Evolutionary conservation across 2,329 filamentous ascomycete genomes (phyloP).

Genomic region (Xenoacremonium recifei): DNA sequence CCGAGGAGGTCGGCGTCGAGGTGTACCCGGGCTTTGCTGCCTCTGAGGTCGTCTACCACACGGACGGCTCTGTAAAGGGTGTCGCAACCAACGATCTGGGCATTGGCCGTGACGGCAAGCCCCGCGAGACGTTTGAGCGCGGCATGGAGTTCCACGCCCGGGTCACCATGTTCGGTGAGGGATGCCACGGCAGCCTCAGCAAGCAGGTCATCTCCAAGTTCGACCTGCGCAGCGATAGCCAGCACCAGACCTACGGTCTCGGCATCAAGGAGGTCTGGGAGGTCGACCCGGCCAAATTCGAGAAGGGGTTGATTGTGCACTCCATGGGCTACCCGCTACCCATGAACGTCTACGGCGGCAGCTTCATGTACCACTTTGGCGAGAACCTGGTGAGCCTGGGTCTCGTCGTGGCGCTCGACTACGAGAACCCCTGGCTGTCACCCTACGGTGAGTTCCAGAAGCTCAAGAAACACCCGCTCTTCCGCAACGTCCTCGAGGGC

Average conservation of each 20-base stretch:
- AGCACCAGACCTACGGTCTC: conserved; percentile 92
- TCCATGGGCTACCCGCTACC: conserved; percentile 91
- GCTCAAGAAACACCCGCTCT: conserved; percentile 96
- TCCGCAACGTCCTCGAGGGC: conserved; percentile 81
- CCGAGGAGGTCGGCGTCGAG: conserved; percentile 95
- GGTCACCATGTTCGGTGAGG: conserved; percentile 89
- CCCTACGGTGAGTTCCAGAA: conserved; percentile 97
- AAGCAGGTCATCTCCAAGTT: conserved; percentile 96
- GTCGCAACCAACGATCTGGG: conserved; percentile 96
- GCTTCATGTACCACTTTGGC: conserved; percentile 99
- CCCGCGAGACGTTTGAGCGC: conserved; percentile 88
- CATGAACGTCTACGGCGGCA: conserved; percentile 88
- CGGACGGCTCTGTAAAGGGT: conserved; percentile 85
- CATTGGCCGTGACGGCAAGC: conserved; percentile 74
- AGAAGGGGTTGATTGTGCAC: conserved; percentile 81
- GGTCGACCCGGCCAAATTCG: conserved; percentile 87
- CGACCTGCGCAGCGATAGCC: conserved; percentile 81
- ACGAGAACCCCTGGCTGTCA: conserved; percentile 93
- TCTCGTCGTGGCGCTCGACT: conserved; percentile 90
- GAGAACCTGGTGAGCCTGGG: conserved; percentile 94
- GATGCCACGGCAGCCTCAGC: conserved; percentile 90
- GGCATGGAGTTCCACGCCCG: conserved; percentile 98
- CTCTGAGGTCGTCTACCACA: conserved; percentile 83
- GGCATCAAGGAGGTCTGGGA: conserved; percentile 99
- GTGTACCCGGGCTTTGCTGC: conserved; percentile 95